Base-by-base conservation (phyloP, 2,329 filamentous ascomycete species). In the Cladophialophora bantiana region DNA sequence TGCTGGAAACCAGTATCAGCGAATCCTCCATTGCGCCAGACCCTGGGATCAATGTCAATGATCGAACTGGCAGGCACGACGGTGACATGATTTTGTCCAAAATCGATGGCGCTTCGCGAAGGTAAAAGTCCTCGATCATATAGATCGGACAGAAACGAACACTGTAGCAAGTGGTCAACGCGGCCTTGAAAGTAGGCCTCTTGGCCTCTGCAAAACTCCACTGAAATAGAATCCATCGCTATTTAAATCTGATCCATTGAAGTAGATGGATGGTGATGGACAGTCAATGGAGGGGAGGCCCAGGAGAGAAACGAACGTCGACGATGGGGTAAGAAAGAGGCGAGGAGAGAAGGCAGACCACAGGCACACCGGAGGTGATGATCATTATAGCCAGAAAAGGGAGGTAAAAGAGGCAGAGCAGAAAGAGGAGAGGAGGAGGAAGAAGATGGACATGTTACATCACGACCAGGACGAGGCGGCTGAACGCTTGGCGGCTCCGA, bases 171-270 rank as follows among this genome's bases (percentile, higher is more conserved):
- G 18, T 50, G 45, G 12, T 50, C 45, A 10, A 50, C 9, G 18
- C 45, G 45, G 20, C 45, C 45, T 50, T 50, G 45, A 50, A 50
- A 50, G 18, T 50, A 50, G 18, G 45, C 45, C 45, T 26, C 45
- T 50, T 18, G 45, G 45, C 45, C 12, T 20, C 18, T 50, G 9
- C 18, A 50, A 50, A 50, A 26, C 12, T 50, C 18, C 45, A 50
- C 26, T 12, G 45, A 6, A 45, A 15, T 6, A 42, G 38, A 42
- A 26, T 26, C 26, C 26, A 26, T 26, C 26, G 26, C 18, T 18
- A 50, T 50, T 12, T 7, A 6, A 45, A 15, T 6, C n/a, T 12
- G 15, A 26, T 26, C 26, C 26, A 26, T 26, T 3, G 26, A 26
- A 26, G 26, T 26, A 26, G 26, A 26, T 3, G 3, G 26, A 26